Percentiles rank a stretch among this genome's conserved stretches.
These are phyloP conservation scores for Ganoderma resinaceum DNA, from an alignment of 1,284 basidiomycete genomes.

Conservation along the genomic window DNA sequence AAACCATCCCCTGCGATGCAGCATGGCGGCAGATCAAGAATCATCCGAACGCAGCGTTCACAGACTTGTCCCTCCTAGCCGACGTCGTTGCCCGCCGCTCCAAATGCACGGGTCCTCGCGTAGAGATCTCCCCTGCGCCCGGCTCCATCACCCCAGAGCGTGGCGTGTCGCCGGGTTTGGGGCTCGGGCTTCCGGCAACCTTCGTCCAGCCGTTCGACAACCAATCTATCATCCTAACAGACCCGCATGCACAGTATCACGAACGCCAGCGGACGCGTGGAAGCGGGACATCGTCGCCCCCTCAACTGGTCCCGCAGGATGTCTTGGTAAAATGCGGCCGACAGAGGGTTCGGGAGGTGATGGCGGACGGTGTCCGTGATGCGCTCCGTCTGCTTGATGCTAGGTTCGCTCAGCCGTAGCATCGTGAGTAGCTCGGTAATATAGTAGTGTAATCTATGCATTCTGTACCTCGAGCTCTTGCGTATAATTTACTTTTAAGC, in stretches of 20 bases:
- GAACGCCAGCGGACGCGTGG: conserved; percentile 50
- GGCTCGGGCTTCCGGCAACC: conserved; percentile 20
- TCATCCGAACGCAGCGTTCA: conserved; percentile 87
- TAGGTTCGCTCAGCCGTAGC: conserved; percentile 52
- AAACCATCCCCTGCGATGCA: conserved; percentile 81
- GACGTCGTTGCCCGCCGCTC: conserved; percentile 88
- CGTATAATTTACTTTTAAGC: conserved; percentile 19
- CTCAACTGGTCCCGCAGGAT: conserved; percentile 63
- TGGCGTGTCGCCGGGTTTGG: conserved; percentile 42
- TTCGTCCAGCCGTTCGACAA: conserved; percentile 34
- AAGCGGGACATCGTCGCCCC: conserved; percentile 53
- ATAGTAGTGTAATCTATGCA: neutral
- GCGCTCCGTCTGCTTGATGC: conserved; percentile 82
- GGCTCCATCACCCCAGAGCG: conserved; percentile 56
- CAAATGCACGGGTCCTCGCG: conserved; percentile 76
- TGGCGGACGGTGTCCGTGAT: conserved; percentile 78
- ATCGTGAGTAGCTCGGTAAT: neutral
- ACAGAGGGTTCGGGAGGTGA: conserved; percentile 70
- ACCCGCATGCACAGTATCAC: conserved; percentile 60
- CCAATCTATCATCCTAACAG: conserved; percentile 50
- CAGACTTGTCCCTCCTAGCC: conserved; percentile 82
- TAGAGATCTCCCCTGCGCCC: conserved; percentile 68
- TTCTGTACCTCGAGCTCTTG: conserved; percentile 1
- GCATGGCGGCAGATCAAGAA: conserved; percentile 90
- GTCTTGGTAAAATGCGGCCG: conserved; percentile 66